Evolutionary conservation across 148 eudicot genomes (phyloP), one percentile per base, ranked within the genome.

Genomic region (Camellia japonica): DNA sequence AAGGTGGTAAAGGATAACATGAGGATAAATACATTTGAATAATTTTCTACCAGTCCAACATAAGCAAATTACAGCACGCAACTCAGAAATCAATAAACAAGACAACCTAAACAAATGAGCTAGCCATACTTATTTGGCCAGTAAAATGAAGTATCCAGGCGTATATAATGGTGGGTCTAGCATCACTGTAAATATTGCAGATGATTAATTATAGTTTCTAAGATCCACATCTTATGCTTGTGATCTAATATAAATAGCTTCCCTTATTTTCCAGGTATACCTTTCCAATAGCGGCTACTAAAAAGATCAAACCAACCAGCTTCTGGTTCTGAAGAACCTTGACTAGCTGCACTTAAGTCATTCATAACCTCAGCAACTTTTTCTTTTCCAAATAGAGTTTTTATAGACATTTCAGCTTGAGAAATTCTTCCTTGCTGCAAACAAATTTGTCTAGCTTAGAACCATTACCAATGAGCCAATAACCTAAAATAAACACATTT

Each of bases 231-330:
- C 2, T 18, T 76, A 6, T 61, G 16, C 54, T 9, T 19, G 56
- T 18, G 13, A 18, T 41, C 66, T 5, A 18, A n/a, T 18, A 42
- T 46, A n/a, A 69, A 72, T 23, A 23, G 61, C 49, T 41, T 23
- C 56, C 73, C 6, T 43, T 43, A 20, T n/a, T 20, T 67, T 68
- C 15, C 2, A 9, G 62, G 71, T 41, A 60, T 91, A 94, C 98
- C 95, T 90, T 86, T 93, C 76, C 89, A 67, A 73, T 94, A 93
- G 51, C 98, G 98, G 75, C 83, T 81, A 80, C 97, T 87, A 81
- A 94, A 94, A 80, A 94, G 95, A 86, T 94, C 98, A 82, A 94
- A 85, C 98, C 98, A 94, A 58, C 97, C 93, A 76, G 97, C 98
- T 85, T 94, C 98, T 75, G 85, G 95, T 82, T 94, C 98, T 74